phyloP scores from a whole-genome alignment of 768 basidiomycete species.

The Sporobolomyces pararoseus region DNA sequence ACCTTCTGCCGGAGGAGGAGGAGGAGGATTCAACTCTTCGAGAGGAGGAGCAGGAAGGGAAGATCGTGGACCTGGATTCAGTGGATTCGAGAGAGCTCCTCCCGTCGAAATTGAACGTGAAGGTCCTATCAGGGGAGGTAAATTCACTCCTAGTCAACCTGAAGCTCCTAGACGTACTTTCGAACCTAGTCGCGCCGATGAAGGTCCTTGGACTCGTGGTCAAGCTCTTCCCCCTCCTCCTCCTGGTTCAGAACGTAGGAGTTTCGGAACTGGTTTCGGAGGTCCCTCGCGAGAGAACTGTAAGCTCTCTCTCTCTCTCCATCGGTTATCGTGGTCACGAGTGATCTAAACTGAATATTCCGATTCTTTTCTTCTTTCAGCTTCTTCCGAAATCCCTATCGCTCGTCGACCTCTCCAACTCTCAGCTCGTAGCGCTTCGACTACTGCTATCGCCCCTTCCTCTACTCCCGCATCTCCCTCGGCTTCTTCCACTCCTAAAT shows the following conservation, averaged over 20 bases:
- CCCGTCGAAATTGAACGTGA: constrained; percentile 41
- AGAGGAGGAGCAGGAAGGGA: constrained; percentile 38
- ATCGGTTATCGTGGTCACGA: too few relatives aligned
- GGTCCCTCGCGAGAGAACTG: neutral
- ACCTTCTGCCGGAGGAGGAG: constrained; percentile 35
- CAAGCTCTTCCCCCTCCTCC: constrained; percentile 13
- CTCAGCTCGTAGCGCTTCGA: constrained; percentile 69
- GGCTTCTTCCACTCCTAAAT: constrained; percentile 53
- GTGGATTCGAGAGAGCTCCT: constrained; percentile 15
- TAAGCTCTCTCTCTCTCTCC: constrained; percentile 22
- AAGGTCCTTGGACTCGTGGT: constrained; percentile 47
- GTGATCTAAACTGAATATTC: too few relatives aligned
- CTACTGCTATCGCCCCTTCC: constrained; percentile 64
- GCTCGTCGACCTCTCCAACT: constrained; percentile 69
- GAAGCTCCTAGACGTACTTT: constrained; percentile 40
- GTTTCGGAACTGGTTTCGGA: constrained; percentile 20
- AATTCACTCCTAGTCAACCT: constrained; percentile 44
- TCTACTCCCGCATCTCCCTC: constrained; percentile 48
- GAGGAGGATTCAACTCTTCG: constrained; percentile 8
- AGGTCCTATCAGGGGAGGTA: constrained; percentile 42
- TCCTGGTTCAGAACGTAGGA: neutral
- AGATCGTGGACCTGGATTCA: constrained; percentile 23
- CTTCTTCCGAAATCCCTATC: constrained; percentile 56
- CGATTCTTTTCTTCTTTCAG: neutral
- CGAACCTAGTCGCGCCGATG: constrained; percentile 53